These are phyloP conservation scores for Chytriomyces sp. DNA, from an alignment of 192 early-diverging fungal species.

Conservation along the genomic window DNA sequence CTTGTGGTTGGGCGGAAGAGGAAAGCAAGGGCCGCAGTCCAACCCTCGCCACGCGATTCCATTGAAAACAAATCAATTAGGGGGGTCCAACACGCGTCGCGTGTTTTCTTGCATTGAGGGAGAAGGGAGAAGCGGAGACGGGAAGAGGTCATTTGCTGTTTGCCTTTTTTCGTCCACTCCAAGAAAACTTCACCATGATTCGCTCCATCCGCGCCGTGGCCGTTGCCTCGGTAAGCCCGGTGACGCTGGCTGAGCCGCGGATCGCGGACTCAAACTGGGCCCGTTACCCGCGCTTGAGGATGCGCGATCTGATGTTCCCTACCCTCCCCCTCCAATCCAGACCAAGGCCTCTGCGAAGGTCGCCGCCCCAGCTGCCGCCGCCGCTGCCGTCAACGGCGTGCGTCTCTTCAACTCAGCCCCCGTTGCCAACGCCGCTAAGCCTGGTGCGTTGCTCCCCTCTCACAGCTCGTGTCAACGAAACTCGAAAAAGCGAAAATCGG, in stretches of 20 bases:
- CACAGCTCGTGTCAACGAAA: neutral
- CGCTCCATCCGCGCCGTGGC: conserved; percentile 19
- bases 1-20: too few relatives aligned
- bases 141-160: neutral
- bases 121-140: neutral
- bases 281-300: neutral
- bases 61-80: too few relatives aligned
- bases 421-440: conserved; percentile 22
- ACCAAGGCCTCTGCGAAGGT: neutral
- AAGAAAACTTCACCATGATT: neutral
- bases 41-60: too few relatives aligned
- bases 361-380: conserved; percentile 23
- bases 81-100: too few relatives aligned
- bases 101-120: neutral
- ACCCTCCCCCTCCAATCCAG: neutral
- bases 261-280: neutral
- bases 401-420: conserved; percentile 29
- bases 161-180: neutral
- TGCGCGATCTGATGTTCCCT: neutral
- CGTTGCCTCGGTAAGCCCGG: neutral
- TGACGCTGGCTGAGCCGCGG: neutral
- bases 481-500: neutral
- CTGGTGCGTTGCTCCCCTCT: conserved; percentile 22
- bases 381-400: conserved; percentile 14
- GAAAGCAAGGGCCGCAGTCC: too few relatives aligned